Conservation (phyloP, 345 rosid species). For the Syzygium jambos region DNA sequence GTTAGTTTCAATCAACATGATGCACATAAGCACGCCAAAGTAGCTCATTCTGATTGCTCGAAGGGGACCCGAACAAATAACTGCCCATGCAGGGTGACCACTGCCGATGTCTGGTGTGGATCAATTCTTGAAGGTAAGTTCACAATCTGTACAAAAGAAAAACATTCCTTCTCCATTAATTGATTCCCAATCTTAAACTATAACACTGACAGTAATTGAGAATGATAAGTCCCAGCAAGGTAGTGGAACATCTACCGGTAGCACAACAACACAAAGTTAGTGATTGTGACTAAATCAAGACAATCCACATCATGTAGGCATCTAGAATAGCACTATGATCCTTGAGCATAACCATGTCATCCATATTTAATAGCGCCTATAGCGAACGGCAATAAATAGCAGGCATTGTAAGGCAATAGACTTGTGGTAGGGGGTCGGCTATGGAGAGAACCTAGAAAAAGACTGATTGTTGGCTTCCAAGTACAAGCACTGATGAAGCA, state of each 20-base stretch:
- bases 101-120: constrained; percentile 63
- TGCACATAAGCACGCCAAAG: not conserved
- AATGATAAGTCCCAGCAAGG: not conserved
- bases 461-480: not conserved
- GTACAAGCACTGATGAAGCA: not conserved
- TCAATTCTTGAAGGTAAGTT: constrained; percentile 57
- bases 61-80: constrained; percentile 61
- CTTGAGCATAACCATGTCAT: not conserved
- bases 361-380: not conserved
- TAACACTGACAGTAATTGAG: not conserved
- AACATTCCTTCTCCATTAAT: not conserved
- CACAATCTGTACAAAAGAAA: constrained; percentile 32
- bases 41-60: constrained; percentile 20
- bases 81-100: constrained; percentile 70
- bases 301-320: not conserved
- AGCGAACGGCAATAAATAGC: not conserved
- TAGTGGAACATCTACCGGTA: not conserved
- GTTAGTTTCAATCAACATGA: not conserved
- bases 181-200: not conserved
- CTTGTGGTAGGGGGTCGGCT: not conserved
- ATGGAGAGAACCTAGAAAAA: not conserved
- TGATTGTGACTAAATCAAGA: not conserved
- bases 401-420: not conserved
- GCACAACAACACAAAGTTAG: not conserved
- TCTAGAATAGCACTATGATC: not conserved